Conservation (phyloP, 495 filamentous ascomycete genomes). For the Recurvomyces mirabilis region DNA sequence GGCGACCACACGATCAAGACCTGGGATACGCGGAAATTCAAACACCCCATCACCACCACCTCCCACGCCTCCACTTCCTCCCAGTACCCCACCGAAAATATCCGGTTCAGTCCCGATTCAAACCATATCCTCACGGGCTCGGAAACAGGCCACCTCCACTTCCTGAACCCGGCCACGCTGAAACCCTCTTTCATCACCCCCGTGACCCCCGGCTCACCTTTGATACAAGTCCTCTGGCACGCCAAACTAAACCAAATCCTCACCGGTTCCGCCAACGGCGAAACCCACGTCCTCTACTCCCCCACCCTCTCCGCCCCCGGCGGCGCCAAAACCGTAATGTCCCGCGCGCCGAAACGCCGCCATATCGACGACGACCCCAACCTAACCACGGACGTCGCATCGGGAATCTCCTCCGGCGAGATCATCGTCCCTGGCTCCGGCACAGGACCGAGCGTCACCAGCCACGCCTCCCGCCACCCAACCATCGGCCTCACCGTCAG, state of each 20-base stretch:
- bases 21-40: slow-evolving; percentile 97
- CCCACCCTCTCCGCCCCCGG: slow-evolving; percentile 65
- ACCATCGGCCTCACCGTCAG: slow-evolving; percentile 64
- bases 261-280: slow-evolving; percentile 80
- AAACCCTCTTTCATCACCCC: slow-evolving; percentile 72
- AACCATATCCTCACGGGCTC: slow-evolving; percentile 83
- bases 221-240: slow-evolving; percentile 85
- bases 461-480: slow-evolving; percentile 55
- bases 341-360: slow-evolving; percentile 81
- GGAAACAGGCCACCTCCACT: slow-evolving; percentile 73
- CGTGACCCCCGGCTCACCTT: slow-evolving; percentile 67
- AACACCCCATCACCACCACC: slow-evolving; percentile 68
- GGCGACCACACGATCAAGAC: slow-evolving; percentile 77
- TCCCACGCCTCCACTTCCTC: slow-evolving; percentile 70
- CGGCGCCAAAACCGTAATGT: slow-evolving; percentile 83
- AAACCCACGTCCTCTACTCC: slow-evolving; percentile 83
- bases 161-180: slow-evolving; percentile 84
- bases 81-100: slow-evolving; percentile 73
- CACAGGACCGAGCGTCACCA: slow-evolving; percentile 36
- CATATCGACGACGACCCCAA: slow-evolving; percentile 88
- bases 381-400: slow-evolving; percentile 67
- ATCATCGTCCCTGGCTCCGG: slow-evolving; percentile 59
- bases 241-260: slow-evolving; percentile 91
- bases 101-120: slow-evolving; percentile 74
- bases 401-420: slow-evolving; percentile 66